Evolutionary conservation across 306 rosid genomes (phyloP), one percentile per base, ranked within the genome.

Genomic region (Adenanthera pavonina): DNA sequence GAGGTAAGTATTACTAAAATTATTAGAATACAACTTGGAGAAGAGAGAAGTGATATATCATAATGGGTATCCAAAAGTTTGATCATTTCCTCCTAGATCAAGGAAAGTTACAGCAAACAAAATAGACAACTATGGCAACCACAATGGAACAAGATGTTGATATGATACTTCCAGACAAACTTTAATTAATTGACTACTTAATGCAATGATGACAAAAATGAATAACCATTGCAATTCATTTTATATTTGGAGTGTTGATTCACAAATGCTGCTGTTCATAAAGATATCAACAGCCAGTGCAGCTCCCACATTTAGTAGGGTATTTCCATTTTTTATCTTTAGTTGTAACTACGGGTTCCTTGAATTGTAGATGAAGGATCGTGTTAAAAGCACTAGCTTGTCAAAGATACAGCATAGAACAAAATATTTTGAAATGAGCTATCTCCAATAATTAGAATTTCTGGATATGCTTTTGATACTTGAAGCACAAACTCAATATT

Each of bases 241-340:
- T 60, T 76, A 60, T 60, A 76, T 82, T 47, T 82, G 81, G 10
- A 82, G 13, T 8, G 80, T 76, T 17, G 83, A 65, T 40, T 83
- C 80, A 1, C 64, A 4, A 7, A 78, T n/a, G n/a, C n/a, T 74
- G 25, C 60, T 2, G 7, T 53, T 16, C n/a, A 78, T 54, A 10
- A 38, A 19, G 12, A 19, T 30, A 2, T 2, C 1, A 1, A 74
- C 69, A 8, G 67, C 53, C 1, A 74, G 7, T 49, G 17, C n/a
- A 3, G 61, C 85, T 1, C 75, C 75, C 57, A 53, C 8, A 64
- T 83, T 79, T 9, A 77, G 79, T 15, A 77, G 35, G 12, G 0
- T 4, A 9, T 72, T 77, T 0, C 10, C 14, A 12, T n/a, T 20
- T 0, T 0, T 0, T 0, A 67, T 77, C 79, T 14, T 0, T 0